Evolutionary conservation across 1,284 basidiomycete species (phyloP), one percentile per base, ranked within the genome.

Genomic region (Moesziomyces sp.): DNA sequence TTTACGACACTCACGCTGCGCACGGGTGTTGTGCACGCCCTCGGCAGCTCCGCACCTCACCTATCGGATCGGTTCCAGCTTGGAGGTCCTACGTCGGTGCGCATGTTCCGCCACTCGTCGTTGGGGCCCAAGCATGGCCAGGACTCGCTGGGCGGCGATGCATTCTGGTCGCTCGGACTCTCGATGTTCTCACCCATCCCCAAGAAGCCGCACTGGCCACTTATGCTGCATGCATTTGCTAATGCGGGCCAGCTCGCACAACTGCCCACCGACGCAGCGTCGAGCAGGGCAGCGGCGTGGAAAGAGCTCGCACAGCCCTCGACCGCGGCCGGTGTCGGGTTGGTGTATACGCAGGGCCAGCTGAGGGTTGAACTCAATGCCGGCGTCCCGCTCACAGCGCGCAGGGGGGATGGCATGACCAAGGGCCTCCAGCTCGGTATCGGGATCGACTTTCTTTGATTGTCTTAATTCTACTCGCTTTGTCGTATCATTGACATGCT

Each of bases 401-500:
- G 90, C 48, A 89, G 88, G 76, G 90, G 90, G 50, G 96, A 99
- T 85, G 89, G 90, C 1, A 83, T 87, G 50, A 87, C 91, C 58
- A 90, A 90, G 74, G 97, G 96, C 0, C 86, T 98, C 48, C 94
- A 97, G 82, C 89, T 97, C 24, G 96, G 97, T 3, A 89, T 99
- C 66, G 97, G 96, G 0, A 84, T 99, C 38, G 63, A 71, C 23
- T 83, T 80, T 40, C 51, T 83, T 24, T 77, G 46, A 51, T 26
- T 26, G 38, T 28, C 38, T 10, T 13, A 13, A 28, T 7, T 7
- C 26, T 11, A 13, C 13, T 13, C 30, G 30, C 30, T 34, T 10
- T 34, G 30, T 34, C 30, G 10, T 34, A 34, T 13, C 10, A 34
- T 34, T 13, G 10, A 5, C 9, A 34, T 34, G 30, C 13, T 4